These are phyloP conservation scores for Colletotrichum sp. DNA, from an alignment of 2,329 filamentous ascomycete genomes.

Conservation along the genomic window DNA sequence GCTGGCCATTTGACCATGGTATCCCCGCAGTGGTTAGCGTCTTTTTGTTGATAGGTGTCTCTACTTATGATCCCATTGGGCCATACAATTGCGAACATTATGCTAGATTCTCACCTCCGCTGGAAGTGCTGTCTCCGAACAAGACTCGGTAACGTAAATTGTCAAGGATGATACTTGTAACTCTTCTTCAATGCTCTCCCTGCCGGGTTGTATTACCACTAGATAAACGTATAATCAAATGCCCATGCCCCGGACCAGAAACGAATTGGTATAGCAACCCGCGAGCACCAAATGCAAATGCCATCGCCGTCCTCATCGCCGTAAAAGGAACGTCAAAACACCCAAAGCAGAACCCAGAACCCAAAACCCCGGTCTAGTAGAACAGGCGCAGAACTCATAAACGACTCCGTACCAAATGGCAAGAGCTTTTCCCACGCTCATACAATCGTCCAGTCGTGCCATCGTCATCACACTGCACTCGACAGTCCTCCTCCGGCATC, in stretches of 20 bases:
- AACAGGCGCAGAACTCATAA: slow-evolving; percentile 3
- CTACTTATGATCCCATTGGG: not conserved
- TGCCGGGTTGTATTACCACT: slow-evolving; percentile 18
- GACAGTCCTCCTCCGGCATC: slow-evolving; percentile 18
- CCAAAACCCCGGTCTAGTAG: slow-evolving; percentile 15
- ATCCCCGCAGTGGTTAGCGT: not conserved
- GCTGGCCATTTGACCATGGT: not conserved
- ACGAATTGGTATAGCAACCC: slow-evolving; percentile 17
- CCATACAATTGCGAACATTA: not conserved
- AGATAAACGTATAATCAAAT: slow-evolving; percentile 16
- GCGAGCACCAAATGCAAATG: slow-evolving; percentile 17
- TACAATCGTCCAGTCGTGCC: slow-evolving; percentile 25
- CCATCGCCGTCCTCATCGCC: slow-evolving; percentile 13
- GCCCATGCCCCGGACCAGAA: slow-evolving; percentile 14
- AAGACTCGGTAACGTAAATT: not conserved
- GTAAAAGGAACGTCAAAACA: slow-evolving; percentile 5
- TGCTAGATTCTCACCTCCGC: not conserved
- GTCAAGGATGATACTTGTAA: not conserved
- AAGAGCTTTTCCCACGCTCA: slow-evolving; percentile 14
- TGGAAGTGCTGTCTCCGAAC: not conserved
- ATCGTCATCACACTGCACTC: slow-evolving; percentile 20
- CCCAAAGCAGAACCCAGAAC: not conserved
- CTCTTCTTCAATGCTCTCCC: slow-evolving; percentile 4
- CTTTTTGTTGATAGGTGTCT: not conserved
- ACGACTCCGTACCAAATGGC: not conserved